Base-by-base conservation (phyloP, 495 filamentous ascomycete genomes). In the Choiromyces venosus region DNA sequence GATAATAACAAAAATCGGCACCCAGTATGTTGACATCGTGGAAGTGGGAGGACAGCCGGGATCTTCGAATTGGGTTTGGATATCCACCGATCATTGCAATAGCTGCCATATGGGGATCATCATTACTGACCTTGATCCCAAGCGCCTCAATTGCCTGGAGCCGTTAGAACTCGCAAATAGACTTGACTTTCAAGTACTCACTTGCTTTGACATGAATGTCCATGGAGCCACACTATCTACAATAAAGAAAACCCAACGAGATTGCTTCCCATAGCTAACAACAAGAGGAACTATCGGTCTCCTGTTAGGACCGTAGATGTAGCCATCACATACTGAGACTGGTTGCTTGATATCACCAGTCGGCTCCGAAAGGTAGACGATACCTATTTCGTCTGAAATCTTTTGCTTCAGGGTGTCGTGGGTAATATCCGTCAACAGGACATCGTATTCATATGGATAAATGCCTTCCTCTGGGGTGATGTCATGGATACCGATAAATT, bases 331-430 rank as follows among this genome's bases (percentile, higher is more conserved):
- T 37, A 66, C 66, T 65, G 25, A 4, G 35, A 68, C 66, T n/a
- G 44, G 6, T 68, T 75, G 39, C 38, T 72, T 75, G 19, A 66
- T 29, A 68, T 69, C 70, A 70, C 52, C 12, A 40, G 66, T 52
- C 35, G 66, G 69, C 46, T 75, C 66, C 37, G 74, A 76, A 72
- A 70, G 66, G 66, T 76, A 73, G 46, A 8, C 19, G 18, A 76
- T 52, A 12, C 66, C 65, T 61, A 73, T n/a, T 66, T 69, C 66
- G 18, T 66, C 70, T 7, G 70, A 66, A 72, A 72, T 72, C 56
- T 36, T 65, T 4, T 67, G 56, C 70, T 66, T 29, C 56, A 72
- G 70, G 33, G 56, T 67, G 36, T 72, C 56, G 70, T 67, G 70
- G 19, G 70, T n/a, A 3, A 72, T 72, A 67, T 72, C 70, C 56